Percentiles rank a stretch among this genome's conserved stretches.
These are phyloP conservation scores for Licmophora abbreviata DNA, from an alignment of 108 stramenopile species.

Conservation along the genomic window DNA sequence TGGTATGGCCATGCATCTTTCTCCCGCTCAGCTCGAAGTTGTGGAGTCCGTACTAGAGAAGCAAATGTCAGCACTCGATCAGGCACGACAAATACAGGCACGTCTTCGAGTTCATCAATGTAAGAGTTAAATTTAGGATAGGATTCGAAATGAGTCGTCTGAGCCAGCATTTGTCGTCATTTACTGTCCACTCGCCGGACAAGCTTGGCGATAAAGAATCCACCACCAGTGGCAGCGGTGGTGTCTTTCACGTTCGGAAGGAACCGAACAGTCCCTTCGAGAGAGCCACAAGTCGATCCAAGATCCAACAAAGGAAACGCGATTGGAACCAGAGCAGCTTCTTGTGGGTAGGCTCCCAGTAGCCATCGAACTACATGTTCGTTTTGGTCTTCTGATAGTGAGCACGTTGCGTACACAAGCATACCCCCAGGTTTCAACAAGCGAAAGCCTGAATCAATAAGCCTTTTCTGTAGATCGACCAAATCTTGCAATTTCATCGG, in stretches of 20 bases:
- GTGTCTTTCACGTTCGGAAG: slow-evolving; percentile 26
- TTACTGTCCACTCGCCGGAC: slow-evolving; percentile 17
- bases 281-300: slow-evolving; percentile 10
- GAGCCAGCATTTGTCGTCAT: too few species aligned
- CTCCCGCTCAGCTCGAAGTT: slow-evolving; percentile 64
- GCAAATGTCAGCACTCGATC: slow-evolving; percentile 38
- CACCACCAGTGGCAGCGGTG: slow-evolving; percentile 28
- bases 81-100: slow-evolving; percentile 45
- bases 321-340: slow-evolving; percentile 46
- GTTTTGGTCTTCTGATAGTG: slow-evolving; percentile 78
- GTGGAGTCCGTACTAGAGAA: slow-evolving; percentile 39
- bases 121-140: too few species aligned
- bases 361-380: slow-evolving; percentile 80
- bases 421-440: slow-evolving; percentile 68
- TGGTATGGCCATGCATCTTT: slow-evolving; percentile 63
- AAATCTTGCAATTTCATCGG: slow-evolving; percentile 41
- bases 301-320: slow-evolving; percentile 16
- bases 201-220: slow-evolving; percentile 64
- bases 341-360: slow-evolving; percentile 26
- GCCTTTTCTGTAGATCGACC: slow-evolving; percentile 64
- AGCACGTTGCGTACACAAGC: slow-evolving; percentile 90
- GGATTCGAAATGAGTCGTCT: too few species aligned
- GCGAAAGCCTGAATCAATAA: slow-evolving; percentile 69
- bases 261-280: slow-evolving; percentile 54
- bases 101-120: slow-evolving; percentile 20